A percentile compares a stretch with the other conserved stretches of the same genome.
Conservation (phyloP, 306 rosid species). For the Trifolium repens region DNA sequence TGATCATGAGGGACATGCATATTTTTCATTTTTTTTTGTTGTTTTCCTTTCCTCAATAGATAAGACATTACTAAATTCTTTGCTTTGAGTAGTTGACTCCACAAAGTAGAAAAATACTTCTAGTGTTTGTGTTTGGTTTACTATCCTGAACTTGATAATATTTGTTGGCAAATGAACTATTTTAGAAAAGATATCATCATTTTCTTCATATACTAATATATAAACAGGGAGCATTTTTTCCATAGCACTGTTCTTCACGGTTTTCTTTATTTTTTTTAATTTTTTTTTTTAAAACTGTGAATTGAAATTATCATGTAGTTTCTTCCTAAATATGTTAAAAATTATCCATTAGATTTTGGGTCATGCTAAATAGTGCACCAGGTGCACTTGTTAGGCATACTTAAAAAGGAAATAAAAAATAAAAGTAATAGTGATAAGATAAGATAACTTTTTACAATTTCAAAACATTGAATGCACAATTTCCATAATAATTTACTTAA, state of each 20-base stretch:
- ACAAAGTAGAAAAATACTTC: not conserved
- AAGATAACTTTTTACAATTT: no score
- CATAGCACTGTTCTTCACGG: not conserved
- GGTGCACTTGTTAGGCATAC: no score
- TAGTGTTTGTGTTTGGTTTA: not conserved
- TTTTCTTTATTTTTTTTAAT: conserved; percentile 1
- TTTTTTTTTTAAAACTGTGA: not conserved
- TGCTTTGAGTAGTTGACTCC: conserved; percentile 6
- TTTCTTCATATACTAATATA: conserved; percentile 23
- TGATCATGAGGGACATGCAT: conserved; percentile 11
- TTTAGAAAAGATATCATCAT: conserved; percentile 8
- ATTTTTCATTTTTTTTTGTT: conserved; percentile 3
- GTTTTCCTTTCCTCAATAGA: conserved; percentile 19
- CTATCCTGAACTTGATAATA: conserved; percentile 31
- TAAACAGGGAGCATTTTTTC: not conserved
- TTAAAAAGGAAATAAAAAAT: no score
- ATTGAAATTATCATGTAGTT: not conserved
- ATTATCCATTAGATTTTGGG: not conserved
- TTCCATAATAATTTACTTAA: no score
- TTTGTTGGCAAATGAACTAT: not conserved
- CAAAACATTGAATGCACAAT: no score
- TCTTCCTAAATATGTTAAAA: not conserved
- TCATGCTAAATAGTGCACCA: no score
- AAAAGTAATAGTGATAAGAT: no score
- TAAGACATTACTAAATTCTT: conserved; percentile 15